Percentiles rank a stretch among this genome's conserved stretches.
phyloP scores from a whole-genome alignment of 192 early-diverging fungal genomes.

The Phlyctochytrium bullatum region DNA sequence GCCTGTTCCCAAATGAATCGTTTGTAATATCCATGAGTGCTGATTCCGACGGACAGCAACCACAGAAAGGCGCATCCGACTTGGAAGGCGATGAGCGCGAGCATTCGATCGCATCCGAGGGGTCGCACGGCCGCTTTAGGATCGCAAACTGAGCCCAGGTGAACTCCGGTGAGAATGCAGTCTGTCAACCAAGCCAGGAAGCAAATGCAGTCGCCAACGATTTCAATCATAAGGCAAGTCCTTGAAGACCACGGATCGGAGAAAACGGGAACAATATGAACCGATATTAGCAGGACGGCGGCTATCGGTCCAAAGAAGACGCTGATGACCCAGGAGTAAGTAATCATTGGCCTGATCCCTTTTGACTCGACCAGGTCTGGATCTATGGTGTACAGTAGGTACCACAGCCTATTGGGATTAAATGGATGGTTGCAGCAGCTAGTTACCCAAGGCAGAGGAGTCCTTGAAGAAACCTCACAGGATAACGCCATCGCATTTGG shows the following conservation, averaged over 20 bases:
- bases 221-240: conserved; percentile 1
- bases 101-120: not conserved
- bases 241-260: not conserved
- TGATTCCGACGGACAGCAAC: not conserved
- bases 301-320: not conserved
- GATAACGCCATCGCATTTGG: not conserved
- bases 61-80: not conserved
- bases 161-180: not conserved
- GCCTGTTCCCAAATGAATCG: not conserved
- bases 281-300: not conserved
- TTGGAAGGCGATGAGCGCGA: conserved; percentile 3
- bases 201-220: not conserved
- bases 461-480: not conserved
- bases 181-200: not conserved
- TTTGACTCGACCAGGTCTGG: not conserved
- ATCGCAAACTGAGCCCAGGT: not conserved
- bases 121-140: not conserved
- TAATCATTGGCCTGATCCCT: not conserved
- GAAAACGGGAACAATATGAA: not conserved
- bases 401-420: not conserved
- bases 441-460: conserved; percentile 8
- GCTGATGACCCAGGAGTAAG: not conserved
- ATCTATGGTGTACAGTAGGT: not conserved
- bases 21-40: not conserved
- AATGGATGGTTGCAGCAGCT: not conserved